These are phyloP conservation scores for Russula sp. DNA, from an alignment of 768 basidiomycete genomes.

Conservation along the genomic window DNA sequence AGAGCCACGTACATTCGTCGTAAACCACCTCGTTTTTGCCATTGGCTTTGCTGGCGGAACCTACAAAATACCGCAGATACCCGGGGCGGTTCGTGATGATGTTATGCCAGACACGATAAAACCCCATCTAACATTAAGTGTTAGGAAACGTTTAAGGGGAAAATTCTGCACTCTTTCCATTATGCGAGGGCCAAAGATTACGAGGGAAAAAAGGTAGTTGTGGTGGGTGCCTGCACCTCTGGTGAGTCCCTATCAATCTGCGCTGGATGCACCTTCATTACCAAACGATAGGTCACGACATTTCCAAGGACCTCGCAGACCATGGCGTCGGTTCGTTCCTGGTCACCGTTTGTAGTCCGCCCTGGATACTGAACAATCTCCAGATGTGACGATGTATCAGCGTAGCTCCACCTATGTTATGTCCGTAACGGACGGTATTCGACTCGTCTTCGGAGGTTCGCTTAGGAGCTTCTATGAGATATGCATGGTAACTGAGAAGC, in stretches of 20 bases:
- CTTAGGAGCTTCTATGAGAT: not conserved
- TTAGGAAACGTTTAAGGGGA: constrained; percentile 39
- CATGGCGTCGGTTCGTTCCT: constrained; percentile 32
- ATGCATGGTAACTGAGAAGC: not conserved
- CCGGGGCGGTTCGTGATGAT: constrained; percentile 24
- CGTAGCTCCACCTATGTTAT: constrained; percentile 41
- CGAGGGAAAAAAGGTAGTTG: constrained; percentile 42
- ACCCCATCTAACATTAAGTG: not conserved
- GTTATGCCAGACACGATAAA: not conserved
- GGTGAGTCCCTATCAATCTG: constrained; percentile 9
- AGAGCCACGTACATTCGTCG: constrained; percentile 22
- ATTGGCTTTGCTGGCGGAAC: constrained; percentile 38
- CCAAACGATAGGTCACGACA: constrained; percentile 35
- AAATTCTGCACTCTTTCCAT: constrained; percentile 36
- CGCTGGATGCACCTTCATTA: not conserved
- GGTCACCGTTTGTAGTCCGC: not conserved
- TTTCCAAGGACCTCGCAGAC: constrained; percentile 35
- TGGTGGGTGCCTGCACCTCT: constrained; percentile 41
- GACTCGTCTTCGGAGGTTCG: constrained; percentile 23
- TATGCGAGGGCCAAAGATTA: constrained; percentile 36
- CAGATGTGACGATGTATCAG: constrained; percentile 35
- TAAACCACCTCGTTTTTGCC: constrained; percentile 37
- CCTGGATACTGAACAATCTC: constrained; percentile 5
- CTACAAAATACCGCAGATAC: constrained; percentile 35
- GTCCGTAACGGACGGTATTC: constrained; percentile 33